Base-by-base conservation (phyloP, 164 flowering plant genomes). In the Piper longum region DNA sequence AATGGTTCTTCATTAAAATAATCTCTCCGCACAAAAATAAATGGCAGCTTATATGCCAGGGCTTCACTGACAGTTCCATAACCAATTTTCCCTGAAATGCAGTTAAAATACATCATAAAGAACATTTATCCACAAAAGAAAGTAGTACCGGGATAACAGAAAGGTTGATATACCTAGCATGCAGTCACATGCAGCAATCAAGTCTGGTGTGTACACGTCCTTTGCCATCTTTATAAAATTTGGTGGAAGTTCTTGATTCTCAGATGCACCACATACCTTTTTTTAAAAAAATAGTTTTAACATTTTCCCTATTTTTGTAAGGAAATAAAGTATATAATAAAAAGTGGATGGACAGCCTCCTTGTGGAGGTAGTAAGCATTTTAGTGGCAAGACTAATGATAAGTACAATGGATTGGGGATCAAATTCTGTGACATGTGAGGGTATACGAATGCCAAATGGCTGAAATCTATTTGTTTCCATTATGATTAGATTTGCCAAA, bases 11-110 rank as follows among this genome's bases (percentile, higher is more conserved):
- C 99, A 71, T 87, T 93, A 77, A 93, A 93, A 75, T 93, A 93
- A 77, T 93, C 99, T 71, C 99, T 80, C 41, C 96, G 87, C 54
- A 87, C 99, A 82, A 90, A 93, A 63, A 87, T 87, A 82, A 88
- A 90, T 4, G 99, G 99, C 55, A 87, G 62, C 79, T 84, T 93
- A 77, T 75, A 93, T 58, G 99, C 96, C 59, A 90, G 73, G 61
- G 99, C 92, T 79, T 90, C 97, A 73, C 97, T 90, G 62, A 83
- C 91, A 16, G 97, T 90, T 14, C 97, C 99, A 75, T 93, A 90
- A 56, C 97, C 99, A 83, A 90, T 93, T 83, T 93, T 88, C 63
- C 97, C 99, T 93, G 86, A 52, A 68, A 67, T 4, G 48, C 0
- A 43, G 56, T 63, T 56, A 11, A 41, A 17, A 18, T 41, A 36